Percentiles rank a stretch among this genome's conserved stretches.
These are phyloP conservation scores for Choanephora cucurbitarum DNA, from an alignment of 371 early-diverging fungal species.

Conservation along the genomic window DNA sequence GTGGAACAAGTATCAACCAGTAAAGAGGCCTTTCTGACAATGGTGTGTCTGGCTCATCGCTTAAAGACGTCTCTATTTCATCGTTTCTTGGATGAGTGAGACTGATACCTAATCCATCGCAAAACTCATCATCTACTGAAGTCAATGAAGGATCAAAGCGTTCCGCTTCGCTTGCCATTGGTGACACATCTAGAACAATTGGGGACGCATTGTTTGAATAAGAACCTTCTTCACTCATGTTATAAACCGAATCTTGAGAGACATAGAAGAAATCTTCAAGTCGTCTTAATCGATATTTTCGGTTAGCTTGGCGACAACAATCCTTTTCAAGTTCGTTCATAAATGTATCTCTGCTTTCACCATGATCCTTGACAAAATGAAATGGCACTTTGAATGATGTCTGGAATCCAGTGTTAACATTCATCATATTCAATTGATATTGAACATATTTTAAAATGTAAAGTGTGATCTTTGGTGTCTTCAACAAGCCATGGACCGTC, in stretches of 20 bases:
- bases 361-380: conserved; percentile 53
- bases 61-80: conserved; percentile 1
- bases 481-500: conserved; percentile 69
- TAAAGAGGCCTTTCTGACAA: conserved; percentile 44
- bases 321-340: conserved; percentile 59
- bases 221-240: conserved; percentile 29
- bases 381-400: conserved; percentile 58
- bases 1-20: conserved; percentile 69
- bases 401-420: conserved; percentile 54
- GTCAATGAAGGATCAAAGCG: not conserved
- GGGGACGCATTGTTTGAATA: conserved; percentile 28
- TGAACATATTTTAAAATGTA: conserved; percentile 61
- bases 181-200: conserved; percentile 7
- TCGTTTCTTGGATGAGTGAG: conserved; percentile 14
- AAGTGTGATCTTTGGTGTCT: conserved; percentile 45
- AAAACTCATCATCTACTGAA: conserved; percentile 25
- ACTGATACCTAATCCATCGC: conserved; percentile 46
- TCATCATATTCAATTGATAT: conserved; percentile 46
- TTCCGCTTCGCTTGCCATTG: conserved; percentile 8
- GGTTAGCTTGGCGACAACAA: conserved; percentile 10
- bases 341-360: conserved; percentile 50
- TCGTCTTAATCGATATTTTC: conserved; percentile 41
- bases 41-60: conserved; percentile 4
- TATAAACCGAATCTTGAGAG: conserved; percentile 45
- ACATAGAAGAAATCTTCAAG: conserved; percentile 63